Conservation (phyloP, 169 alveolate species). For the Cyclospora cayetanensis region DNA sequence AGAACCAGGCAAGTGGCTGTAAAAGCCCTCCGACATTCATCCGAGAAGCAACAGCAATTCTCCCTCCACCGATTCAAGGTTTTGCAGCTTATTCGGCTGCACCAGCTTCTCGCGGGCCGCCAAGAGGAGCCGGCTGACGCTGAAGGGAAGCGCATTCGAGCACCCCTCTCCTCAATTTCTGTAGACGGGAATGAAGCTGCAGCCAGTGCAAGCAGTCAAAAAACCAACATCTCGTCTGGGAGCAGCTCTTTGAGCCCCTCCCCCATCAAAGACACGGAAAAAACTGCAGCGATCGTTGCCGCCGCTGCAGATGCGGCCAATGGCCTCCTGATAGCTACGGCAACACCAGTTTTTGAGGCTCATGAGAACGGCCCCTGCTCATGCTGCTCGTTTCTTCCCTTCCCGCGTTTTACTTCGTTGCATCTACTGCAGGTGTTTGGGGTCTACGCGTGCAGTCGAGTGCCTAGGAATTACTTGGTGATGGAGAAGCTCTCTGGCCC, state of each 20-base stretch:
- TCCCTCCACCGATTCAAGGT: not conserved
- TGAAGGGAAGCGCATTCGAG: no score
- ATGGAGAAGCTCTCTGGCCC: slow-evolving; percentile 42
- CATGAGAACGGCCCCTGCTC: no score
- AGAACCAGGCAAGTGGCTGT: not conserved
- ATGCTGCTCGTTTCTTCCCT: not conserved
- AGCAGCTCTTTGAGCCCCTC: no score
- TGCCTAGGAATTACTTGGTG: not conserved
- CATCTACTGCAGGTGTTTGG: slow-evolving; percentile 36
- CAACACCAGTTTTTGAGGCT: no score
- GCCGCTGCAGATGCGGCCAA: not conserved
- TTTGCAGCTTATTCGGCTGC: not conserved
- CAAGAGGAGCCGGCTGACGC: not conserved
- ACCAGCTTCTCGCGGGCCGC: slow-evolving; percentile 11
- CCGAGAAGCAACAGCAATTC: slow-evolving; percentile 3
- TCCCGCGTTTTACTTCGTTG: not conserved
- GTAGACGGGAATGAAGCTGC: no score
- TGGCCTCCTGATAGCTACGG: no score
- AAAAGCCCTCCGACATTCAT: not conserved
- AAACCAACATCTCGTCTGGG: no score
- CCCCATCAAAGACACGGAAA: no score
- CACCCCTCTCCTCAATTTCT: no score
- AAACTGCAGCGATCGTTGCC: not conserved
- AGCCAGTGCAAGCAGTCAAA: no score
- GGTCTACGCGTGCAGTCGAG: not conserved